Base-by-base conservation (phyloP, 2,329 filamentous ascomycete species). In the Aureobasidium sp. region DNA sequence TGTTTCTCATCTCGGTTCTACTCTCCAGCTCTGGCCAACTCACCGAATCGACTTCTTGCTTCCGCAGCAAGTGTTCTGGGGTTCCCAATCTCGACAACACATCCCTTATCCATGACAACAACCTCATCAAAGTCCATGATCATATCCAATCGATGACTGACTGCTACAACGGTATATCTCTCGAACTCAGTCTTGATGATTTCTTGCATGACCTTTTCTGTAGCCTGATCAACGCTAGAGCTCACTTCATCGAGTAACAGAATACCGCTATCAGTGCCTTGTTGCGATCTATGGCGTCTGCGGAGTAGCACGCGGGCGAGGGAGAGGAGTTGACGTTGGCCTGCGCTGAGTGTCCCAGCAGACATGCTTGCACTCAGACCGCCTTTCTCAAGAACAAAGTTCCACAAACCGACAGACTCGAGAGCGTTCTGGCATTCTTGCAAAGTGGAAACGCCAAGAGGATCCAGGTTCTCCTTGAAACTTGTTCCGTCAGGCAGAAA, bases 121-220 rank as follows among this genome's bases (percentile, higher is more conserved):
- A 84, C 76, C 27, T 70, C 71, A 66, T 84, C 80, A 66, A 80
- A 83, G 59, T 80, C 78, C 64, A 81, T 72, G 13, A 85, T 80
- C 62, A 81, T 81, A 39, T 82, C 78, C 42, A 84, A 73, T 20
- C 82, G 80, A 70, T 85, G 82, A 5, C 81, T 81, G 0, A 85
- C 79, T 0, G 80, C 76, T 53, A 85, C 76, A 62, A 89, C 80
- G 0, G 87, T 89, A 64, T 84, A 81, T 2, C 74, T 74, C 2
- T 72, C 70, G 68, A 87, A 85, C n/a, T 74, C 74, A 32, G 78
- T 76, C 52, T 82, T 77, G 62, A 87, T 26, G 26, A 64, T 37
- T 26, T 58, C 41, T 50, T 59, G 60, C 36, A 64, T 36, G 59
- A 51, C 32, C 13, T 59, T 55, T 7, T 64, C 63, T 3, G 67